Evolutionary conservation across 169 alveolate genomes (phyloP).

Genomic region (Ophryocystis elektroscirrha): DNA sequence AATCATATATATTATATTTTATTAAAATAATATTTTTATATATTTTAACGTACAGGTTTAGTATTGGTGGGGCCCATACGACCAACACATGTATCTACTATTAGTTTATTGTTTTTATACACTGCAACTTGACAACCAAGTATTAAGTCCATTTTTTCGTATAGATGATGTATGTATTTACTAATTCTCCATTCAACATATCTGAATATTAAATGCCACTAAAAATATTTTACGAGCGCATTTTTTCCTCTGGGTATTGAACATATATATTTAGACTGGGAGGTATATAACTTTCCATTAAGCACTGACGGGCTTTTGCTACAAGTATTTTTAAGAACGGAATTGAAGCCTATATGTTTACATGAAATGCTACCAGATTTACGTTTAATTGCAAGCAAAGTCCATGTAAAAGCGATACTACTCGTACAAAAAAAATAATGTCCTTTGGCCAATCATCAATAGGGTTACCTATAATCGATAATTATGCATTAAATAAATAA

Average conservation of each 20-base stretch:
- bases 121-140: slow-evolving; percentile 34
- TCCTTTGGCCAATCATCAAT: slow-evolving; percentile 49
- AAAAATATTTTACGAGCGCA: too few relatives aligned
- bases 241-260: slow-evolving; percentile 2
- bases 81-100: slow-evolving; percentile 22
- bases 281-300: slow-evolving; percentile 14
- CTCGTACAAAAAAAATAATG: slow-evolving; percentile 42
- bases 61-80: slow-evolving; percentile 28
- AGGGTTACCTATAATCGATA: slow-evolving; percentile 30
- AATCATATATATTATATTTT: neutral
- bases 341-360: too few relatives aligned
- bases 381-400: slow-evolving; percentile 40
- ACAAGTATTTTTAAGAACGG: slow-evolving; percentile 40
- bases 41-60: slow-evolving; percentile 19
- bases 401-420: slow-evolving; percentile 46
- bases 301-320: slow-evolving; percentile 33
- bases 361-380: too few relatives aligned
- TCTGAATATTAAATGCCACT: too few relatives aligned
- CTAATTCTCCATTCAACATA: slow-evolving; percentile 11
- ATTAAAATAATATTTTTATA: slow-evolving; percentile 15
- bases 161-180: slow-evolving; percentile 8
- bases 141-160: slow-evolving; percentile 5
- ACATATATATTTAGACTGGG: slow-evolving; percentile 11
- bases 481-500: too few relatives aligned
- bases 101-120: slow-evolving; percentile 13